A percentile compares a stretch with the other conserved stretches of the same genome.
Conservation (phyloP, 2,329 filamentous ascomycete genomes). For the Pochonia chlamydosporia region DNA sequence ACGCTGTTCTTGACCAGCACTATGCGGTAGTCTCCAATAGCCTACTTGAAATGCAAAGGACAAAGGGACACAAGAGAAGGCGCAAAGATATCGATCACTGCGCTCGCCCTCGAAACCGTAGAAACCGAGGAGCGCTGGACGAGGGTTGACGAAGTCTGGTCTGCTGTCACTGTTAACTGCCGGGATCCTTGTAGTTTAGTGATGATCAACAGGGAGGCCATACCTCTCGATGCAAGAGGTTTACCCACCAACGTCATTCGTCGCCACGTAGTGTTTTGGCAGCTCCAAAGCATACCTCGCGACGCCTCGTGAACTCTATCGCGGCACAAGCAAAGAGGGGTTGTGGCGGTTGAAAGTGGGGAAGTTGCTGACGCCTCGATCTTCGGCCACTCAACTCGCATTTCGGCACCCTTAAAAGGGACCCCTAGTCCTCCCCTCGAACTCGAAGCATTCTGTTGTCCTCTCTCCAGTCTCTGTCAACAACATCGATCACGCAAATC, state of each 20-base stretch:
- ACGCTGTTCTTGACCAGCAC: too few species aligned
- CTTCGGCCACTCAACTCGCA: not conserved
- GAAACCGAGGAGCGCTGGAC: too few species aligned
- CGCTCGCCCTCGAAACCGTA: too few species aligned
- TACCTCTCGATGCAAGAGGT: not conserved
- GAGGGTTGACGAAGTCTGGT: too few species aligned
- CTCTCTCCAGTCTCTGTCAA: not conserved
- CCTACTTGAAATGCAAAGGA: too few species aligned
- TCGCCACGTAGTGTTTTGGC: constrained; percentile 2
- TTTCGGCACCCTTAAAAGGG: not conserved
- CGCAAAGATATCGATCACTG: too few species aligned
- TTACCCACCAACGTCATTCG: constrained; percentile 6
- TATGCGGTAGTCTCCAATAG: too few species aligned
- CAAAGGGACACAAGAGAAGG: too few species aligned
- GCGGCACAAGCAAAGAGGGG: not conserved
- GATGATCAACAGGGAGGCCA: not conserved
- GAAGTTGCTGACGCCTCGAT: not conserved
- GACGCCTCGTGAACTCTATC: not conserved
- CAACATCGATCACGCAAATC: not conserved
- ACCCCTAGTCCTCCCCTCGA: not conserved
- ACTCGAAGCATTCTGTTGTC: not conserved
- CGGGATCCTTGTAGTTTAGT: not conserved
- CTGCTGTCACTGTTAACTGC: too few species aligned
- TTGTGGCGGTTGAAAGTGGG: not conserved
- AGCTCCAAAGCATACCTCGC: not conserved